Percentiles rank a stretch among this genome's conserved stretches.
These are phyloP conservation scores for Yamadazyma blattariae DNA, from an alignment of 1,139 yeast genomes.

Conservation along the genomic window DNA sequence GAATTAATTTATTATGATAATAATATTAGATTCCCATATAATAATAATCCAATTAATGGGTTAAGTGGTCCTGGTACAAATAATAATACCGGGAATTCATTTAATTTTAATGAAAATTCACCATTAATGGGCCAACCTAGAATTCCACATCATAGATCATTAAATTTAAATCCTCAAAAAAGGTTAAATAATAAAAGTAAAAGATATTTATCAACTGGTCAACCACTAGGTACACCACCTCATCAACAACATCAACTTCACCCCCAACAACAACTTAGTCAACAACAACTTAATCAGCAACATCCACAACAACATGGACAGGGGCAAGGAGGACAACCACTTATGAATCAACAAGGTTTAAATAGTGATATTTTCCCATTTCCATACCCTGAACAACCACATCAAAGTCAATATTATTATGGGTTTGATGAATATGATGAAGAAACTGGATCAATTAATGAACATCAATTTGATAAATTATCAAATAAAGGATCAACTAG, in stretches of 20 bases:
- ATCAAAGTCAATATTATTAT: constrained; percentile 23
- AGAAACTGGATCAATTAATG: constrained; percentile 19
- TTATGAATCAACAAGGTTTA: not conserved
- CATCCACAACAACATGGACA: not conserved
- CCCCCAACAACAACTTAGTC: not conserved
- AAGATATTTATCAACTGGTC: constrained; percentile 36
- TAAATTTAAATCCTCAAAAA: constrained; percentile 31
- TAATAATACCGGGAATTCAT: constrained; percentile 12
- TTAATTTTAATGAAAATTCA: constrained; percentile 28
- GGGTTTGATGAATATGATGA: constrained; percentile 45
- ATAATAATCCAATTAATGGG: constrained; percentile 33
- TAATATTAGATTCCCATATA: constrained; percentile 39
- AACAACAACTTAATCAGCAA: not conserved
- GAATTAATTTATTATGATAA: constrained; percentile 50
- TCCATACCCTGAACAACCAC: constrained; percentile 46
- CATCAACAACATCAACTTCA: constrained; percentile 1
- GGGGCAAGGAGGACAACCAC: too few species aligned
- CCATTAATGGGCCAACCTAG: constrained; percentile 28
- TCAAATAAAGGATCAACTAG: constrained; percentile 12
- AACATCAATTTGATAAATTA: constrained; percentile 19
- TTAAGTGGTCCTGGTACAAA: constrained; percentile 36
- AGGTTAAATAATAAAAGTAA: constrained; percentile 20
- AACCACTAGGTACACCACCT: constrained; percentile 3
- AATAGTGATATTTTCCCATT: constrained; percentile 45
- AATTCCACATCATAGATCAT: constrained; percentile 43